Conservation (phyloP, 208 protist species). For the Trypanosoma avium region DNA sequence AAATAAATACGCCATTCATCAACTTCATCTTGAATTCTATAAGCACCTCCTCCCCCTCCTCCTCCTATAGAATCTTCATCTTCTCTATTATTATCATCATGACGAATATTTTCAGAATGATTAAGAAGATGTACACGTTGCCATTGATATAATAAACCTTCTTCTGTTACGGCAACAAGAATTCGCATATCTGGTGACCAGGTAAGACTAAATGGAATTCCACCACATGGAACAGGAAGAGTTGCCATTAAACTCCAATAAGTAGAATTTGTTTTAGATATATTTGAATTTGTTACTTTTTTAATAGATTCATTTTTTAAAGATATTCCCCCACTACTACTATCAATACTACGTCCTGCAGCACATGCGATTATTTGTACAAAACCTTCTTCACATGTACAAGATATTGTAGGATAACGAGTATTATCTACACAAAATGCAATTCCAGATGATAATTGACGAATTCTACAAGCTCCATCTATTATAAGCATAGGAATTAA, state of each 20-base stretch:
- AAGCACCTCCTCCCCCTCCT: too few relatives aligned
- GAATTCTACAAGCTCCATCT: constrained; percentile 39
- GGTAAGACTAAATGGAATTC: constrained; percentile 44
- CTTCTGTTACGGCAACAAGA: constrained; percentile 48
- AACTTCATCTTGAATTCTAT: not conserved
- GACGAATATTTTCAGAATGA: not conserved
- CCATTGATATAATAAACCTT: constrained; percentile 66
- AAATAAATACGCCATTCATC: constrained; percentile 25
- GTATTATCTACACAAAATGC: constrained; percentile 47
- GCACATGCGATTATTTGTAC: constrained; percentile 36
- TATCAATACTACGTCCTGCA: constrained; percentile 11
- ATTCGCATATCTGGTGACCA: constrained; percentile 59
- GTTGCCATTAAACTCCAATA: constrained; percentile 33
- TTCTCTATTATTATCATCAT: not conserved
- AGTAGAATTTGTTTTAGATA: not conserved
- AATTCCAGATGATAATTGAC: constrained; percentile 46
- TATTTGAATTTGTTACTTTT: not conserved
- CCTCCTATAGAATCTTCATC: not conserved
- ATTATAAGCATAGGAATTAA: constrained; percentile 45
- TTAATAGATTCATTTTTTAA: not conserved
- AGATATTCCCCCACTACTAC: too few relatives aligned
- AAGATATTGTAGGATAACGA: constrained; percentile 37
- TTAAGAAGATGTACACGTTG: constrained; percentile 49
- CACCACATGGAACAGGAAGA: constrained; percentile 53
- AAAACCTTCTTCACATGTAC: constrained; percentile 64